These are phyloP conservation scores for Sarcodon sp. DNA, from an alignment of 768 basidiomycete species.

Conservation along the genomic window DNA sequence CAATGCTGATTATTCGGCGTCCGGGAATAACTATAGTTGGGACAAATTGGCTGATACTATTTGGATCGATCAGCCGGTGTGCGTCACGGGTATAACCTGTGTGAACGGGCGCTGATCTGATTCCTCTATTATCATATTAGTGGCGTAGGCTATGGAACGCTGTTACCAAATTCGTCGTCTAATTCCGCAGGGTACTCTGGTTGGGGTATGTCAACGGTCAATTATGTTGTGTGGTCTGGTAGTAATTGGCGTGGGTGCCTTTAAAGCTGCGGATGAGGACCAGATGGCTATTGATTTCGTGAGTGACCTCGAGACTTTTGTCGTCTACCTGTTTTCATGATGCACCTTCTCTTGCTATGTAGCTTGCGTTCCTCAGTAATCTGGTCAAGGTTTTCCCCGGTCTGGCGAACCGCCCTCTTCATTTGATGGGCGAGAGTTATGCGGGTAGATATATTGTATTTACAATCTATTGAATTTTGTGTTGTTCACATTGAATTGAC, in stretches of 20 bases:
- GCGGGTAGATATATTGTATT: constrained; percentile 60
- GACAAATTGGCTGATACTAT: constrained; percentile 47
- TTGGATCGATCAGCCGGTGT: constrained; percentile 64
- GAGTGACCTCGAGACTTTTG: constrained; percentile 9
- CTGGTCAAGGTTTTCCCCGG: background rate
- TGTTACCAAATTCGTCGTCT: too few species aligned
- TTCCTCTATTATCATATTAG: background rate
- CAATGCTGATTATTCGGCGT: constrained; percentile 31
- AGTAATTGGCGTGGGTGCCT: too few species aligned
- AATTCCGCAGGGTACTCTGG: too few species aligned
- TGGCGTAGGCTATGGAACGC: constrained; percentile 16
- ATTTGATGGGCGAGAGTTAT: constrained; percentile 46
- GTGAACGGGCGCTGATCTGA: background rate
- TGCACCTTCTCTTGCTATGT: too few species aligned
- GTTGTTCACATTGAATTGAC: too few species aligned
- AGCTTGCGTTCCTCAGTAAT: background rate
- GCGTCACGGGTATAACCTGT: constrained; percentile 4
- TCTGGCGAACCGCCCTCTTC: constrained; percentile 35
- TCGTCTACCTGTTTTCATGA: too few species aligned
- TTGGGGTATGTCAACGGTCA: too few species aligned
- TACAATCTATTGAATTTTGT: background rate
- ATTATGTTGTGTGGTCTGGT: too few species aligned
- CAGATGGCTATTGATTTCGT: constrained; percentile 45
- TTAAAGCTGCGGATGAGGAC: constrained; percentile 43
- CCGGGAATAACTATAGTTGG: constrained; percentile 44